Base-by-base conservation (phyloP, 2,329 filamentous ascomycete species). In the Aspergillus sp. region DNA sequence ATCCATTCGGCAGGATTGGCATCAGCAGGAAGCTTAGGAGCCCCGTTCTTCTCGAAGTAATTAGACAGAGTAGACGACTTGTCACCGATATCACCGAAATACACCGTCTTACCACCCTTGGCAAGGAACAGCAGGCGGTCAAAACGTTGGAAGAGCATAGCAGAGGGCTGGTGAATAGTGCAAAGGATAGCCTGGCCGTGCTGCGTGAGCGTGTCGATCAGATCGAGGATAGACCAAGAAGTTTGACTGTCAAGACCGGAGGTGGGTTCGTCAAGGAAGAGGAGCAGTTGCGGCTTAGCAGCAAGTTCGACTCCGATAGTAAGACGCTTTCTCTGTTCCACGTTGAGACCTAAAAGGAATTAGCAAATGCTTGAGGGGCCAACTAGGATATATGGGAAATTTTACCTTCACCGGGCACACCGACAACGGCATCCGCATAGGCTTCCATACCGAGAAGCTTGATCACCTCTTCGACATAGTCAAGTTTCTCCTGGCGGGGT, bases 241-340 rank as follows among this genome's bases (percentile, higher is more conserved):
- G 93, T 96, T 74, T 96, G 92, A 69, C 87, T 91, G 75, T 97
- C 93, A 19, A 97, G 86, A 80, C 93, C 93, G 27, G 92, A 96
- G 3, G 93, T 97, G 13, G 93, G 93, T 75, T 98, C 93, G 68
- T 98, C 93, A 40, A 97, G 86, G 79, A 97, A 97, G 47, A 97
- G 85, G 60, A 97, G 82, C 52, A 97, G 82, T 41, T 91, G 87
- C 5, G 93, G 93, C 78, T 95, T 96, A 6, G 93, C 93, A 42
- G 91, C 93, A 22, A 98, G 83, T 73, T 98, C 93, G n/a, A 98
- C 93, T 75, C 91, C 93, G 62, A 98, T 96, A 0, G 93, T 97
- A 6, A 97, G 82, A 68, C 91, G 89, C 71, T 88, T 88, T 17
- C 85, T 80, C 70, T 88, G 85, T 70, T 87, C 85, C 20, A 84